phyloP scores from a whole-genome alignment of 805 yeast species.

The Cyberlindnera bimundalis region DNA sequence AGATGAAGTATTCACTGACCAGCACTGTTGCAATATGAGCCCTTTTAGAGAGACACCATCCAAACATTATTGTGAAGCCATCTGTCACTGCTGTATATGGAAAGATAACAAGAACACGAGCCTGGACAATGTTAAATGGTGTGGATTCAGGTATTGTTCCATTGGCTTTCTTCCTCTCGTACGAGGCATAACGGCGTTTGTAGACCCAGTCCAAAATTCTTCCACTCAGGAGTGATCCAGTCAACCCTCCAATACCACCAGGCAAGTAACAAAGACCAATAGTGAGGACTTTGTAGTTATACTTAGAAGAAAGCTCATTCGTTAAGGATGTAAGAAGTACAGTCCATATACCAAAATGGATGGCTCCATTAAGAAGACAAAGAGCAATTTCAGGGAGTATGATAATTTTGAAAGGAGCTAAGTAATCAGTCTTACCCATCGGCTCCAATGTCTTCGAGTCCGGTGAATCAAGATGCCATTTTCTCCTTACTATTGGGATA shows the following conservation, averaged over 20 bases:
- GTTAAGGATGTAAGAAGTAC: constrained; percentile 64
- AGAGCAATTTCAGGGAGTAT: constrained; percentile 42
- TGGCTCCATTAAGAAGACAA: constrained; percentile 52
- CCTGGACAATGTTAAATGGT: constrained; percentile 50
- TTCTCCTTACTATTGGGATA: constrained; percentile 9
- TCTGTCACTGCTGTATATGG: constrained; percentile 40
- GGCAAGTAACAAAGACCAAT: constrained; percentile 77
- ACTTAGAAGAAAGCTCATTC: constrained; percentile 46
- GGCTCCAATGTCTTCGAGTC: constrained; percentile 30
- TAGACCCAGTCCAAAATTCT: constrained; percentile 43
- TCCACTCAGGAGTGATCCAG: constrained; percentile 61
- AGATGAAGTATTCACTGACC: constrained; percentile 52
- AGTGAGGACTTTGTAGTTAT: constrained; percentile 48
- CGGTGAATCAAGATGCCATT: constrained; percentile 30
- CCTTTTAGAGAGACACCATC: constrained; percentile 63
- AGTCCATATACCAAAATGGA: constrained; percentile 70
- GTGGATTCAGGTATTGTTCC: constrained; percentile 24
- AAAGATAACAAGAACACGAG: constrained; percentile 48
- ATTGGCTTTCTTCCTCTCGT: constrained; percentile 16
- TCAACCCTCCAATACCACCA: constrained; percentile 62
- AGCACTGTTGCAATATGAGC: constrained; percentile 26
- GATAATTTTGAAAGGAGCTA: constrained; percentile 43
- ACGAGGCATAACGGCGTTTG: constrained; percentile 9
- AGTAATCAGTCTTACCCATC: constrained; percentile 24
- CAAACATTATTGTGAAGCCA: constrained; percentile 50